Evolutionary conservation across 331 rosid species (phyloP).

Genomic region (Quercus lobata): DNA sequence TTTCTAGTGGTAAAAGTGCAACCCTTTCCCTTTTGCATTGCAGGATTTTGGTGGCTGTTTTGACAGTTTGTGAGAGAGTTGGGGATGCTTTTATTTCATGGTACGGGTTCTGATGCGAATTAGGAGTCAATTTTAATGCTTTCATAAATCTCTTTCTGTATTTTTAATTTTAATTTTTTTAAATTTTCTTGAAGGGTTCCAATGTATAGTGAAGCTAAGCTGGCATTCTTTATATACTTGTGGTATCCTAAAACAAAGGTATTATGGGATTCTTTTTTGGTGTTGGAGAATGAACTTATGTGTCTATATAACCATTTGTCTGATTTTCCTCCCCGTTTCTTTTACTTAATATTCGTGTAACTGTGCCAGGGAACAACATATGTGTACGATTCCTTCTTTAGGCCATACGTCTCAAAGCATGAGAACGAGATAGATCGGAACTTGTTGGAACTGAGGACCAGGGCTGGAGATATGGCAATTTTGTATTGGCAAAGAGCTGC

Average conservation of each 20-base stretch:
- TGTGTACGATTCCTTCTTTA: constrained; percentile 95
- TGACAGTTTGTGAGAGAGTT: constrained; percentile 86
- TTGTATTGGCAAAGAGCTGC: constrained; percentile 93
- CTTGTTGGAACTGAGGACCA: constrained; percentile 83
- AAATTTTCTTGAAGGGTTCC: constrained; percentile 75
- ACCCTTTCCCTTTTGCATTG: constrained; percentile 18
- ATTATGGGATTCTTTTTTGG: constrained; percentile 23
- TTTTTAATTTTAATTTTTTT: background rate
- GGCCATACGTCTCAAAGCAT: constrained; percentile 90
- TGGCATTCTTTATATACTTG: constrained; percentile 83
- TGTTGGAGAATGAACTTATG: constrained; percentile 4
- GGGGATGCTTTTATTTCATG: constrained; percentile 94
- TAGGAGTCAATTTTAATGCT: constrained; percentile 10
- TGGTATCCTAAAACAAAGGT: constrained; percentile 98
- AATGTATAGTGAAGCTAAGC: constrained; percentile 95
- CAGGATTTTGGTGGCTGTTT: constrained; percentile 98
- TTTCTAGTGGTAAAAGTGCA: background rate
- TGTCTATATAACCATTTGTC: constrained; percentile 1
- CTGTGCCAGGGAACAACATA: constrained; percentile 79
- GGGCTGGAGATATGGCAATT: constrained; percentile 79
- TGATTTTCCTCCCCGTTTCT: background rate
- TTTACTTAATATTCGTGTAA: constrained; percentile 4
- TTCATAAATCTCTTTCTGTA: background rate
- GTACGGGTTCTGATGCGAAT: constrained; percentile 36
- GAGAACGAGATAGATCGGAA: constrained; percentile 94